phyloP scores from a whole-genome alignment of 495 filamentous ascomycete genomes.

The Elaphomyces granulatus region DNA sequence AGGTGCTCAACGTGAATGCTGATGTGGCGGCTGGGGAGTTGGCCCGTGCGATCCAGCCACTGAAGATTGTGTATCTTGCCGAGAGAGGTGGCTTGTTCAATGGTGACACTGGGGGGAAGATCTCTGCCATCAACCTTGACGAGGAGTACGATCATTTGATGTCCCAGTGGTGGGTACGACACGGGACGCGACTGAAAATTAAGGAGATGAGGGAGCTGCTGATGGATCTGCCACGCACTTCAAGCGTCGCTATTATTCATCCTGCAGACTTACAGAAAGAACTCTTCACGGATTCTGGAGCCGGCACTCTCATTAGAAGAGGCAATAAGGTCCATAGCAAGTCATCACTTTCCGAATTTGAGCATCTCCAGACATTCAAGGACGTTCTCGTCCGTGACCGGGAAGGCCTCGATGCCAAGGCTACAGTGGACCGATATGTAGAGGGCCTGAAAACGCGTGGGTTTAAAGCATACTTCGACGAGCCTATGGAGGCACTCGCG shows the following conservation, averaged over 20 bases:
- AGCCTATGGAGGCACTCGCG: slow-evolving; percentile 91
- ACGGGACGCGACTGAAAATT: slow-evolving; percentile 94
- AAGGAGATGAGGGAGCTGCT: slow-evolving; percentile 95
- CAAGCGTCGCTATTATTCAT: slow-evolving; percentile 95
- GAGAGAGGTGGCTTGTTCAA: slow-evolving; percentile 97
- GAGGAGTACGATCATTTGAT: slow-evolving; percentile 94
- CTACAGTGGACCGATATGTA: slow-evolving; percentile 76
- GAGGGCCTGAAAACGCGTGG: slow-evolving; percentile 57
- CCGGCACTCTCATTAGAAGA: slow-evolving; percentile 84
- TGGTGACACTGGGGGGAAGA: slow-evolving; percentile 85
- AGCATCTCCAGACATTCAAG: slow-evolving; percentile 62
- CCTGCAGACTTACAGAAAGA: slow-evolving; percentile 91
- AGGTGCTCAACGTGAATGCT: slow-evolving; percentile 95
- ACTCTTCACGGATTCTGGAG: slow-evolving; percentile 89
- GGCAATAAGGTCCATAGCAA: slow-evolving; percentile 80
- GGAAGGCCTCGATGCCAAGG: slow-evolving; percentile 67
- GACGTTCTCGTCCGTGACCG: slow-evolving; percentile 73
- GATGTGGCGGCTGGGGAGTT: slow-evolving; percentile 93
- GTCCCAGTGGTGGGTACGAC: slow-evolving; percentile 90
- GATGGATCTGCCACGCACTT: slow-evolving; percentile 71
- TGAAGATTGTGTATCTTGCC: slow-evolving; percentile 96
- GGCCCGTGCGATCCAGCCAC: slow-evolving; percentile 73
- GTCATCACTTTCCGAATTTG: slow-evolving; percentile 61
- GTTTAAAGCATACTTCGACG: slow-evolving; percentile 93
- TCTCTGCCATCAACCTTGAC: slow-evolving; percentile 93